These are phyloP conservation scores for Primulina eburnea DNA, from an alignment of 257 asterid species.

Conservation along the genomic window DNA sequence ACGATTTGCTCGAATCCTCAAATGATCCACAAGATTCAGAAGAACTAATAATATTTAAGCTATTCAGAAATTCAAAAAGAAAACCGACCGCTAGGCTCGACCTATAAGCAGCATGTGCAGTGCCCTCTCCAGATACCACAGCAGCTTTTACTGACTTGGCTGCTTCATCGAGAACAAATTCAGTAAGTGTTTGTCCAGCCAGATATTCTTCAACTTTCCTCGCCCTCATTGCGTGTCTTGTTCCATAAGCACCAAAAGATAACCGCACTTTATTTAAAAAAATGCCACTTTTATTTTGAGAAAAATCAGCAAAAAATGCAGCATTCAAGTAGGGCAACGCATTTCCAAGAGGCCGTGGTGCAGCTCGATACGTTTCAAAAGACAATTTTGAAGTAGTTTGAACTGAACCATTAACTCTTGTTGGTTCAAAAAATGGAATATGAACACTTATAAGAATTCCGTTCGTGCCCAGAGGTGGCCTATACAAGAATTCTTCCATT, in stretches of 20 bases:
- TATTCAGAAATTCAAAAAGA: slow-evolving; percentile 52
- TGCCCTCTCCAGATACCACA: slow-evolving; percentile 53
- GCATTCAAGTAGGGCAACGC: slow-evolving; percentile 68
- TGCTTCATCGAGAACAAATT: slow-evolving; percentile 40
- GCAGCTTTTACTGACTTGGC: slow-evolving; percentile 43
- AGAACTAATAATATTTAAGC: slow-evolving; percentile 25
- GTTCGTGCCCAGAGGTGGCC: slow-evolving; percentile 46
- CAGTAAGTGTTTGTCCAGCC: slow-evolving; percentile 34
- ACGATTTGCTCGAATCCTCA: slow-evolving; percentile 18
- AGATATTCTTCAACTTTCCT: slow-evolving; percentile 50
- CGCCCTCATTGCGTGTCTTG: slow-evolving; percentile 48
- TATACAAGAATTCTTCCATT: slow-evolving; percentile 47
- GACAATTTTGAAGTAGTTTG: slow-evolving; percentile 32
- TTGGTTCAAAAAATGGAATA: slow-evolving; percentile 42
- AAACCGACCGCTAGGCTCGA: slow-evolving; percentile 54
- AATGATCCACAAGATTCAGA: slow-evolving; percentile 17
- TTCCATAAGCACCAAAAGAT: slow-evolving; percentile 63
- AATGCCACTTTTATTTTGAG: slow-evolving; percentile 31
- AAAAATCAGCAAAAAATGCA: slow-evolving; percentile 58
- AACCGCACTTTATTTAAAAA: slow-evolving; percentile 33
- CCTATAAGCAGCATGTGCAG: slow-evolving; percentile 48
- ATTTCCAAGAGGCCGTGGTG: slow-evolving; percentile 69
- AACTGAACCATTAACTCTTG: slow-evolving; percentile 12
- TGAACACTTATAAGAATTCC: slow-evolving; percentile 50
- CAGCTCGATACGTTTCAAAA: slow-evolving; percentile 57